Evolutionary conservation across 495 filamentous ascomycete species (phyloP).

Genomic region (Patellaria atrata): DNA sequence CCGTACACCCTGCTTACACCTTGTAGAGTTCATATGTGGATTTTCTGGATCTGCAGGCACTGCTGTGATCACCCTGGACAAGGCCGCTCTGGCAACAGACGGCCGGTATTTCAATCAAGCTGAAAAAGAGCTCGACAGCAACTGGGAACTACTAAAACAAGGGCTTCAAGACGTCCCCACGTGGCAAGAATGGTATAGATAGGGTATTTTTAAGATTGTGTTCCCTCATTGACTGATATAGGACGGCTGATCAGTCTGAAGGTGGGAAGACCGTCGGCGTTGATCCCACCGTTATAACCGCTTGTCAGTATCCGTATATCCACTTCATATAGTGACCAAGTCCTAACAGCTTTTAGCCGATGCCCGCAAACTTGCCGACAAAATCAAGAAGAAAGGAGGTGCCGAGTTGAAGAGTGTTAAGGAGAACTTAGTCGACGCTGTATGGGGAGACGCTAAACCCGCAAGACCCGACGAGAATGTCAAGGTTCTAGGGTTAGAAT

Average conservation of each 20-base stretch:
- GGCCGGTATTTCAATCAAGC: slow-evolving; percentile 99
- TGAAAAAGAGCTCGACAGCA: slow-evolving; percentile 74
- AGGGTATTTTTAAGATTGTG: slow-evolving; percentile 1
- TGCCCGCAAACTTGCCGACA: slow-evolving; percentile 75
- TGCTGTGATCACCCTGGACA: slow-evolving; percentile 72
- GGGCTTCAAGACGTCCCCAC: slow-evolving; percentile 87
- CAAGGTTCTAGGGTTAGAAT: slow-evolving; percentile 53
- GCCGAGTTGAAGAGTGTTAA: slow-evolving; percentile 54
- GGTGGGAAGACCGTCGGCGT: slow-evolving; percentile 81
- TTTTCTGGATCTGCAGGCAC: slow-evolving; percentile 94
- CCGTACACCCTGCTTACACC: slow-evolving; percentile 9
- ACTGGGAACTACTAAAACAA: slow-evolving; percentile 87
- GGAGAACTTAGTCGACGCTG: slow-evolving; percentile 72
- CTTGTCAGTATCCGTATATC: slow-evolving; percentile 40
- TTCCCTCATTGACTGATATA: slow-evolving; percentile 20
- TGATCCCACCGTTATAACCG: slow-evolving; percentile 70
- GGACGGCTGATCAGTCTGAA: slow-evolving; percentile 66
- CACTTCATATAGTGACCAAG: background rate
- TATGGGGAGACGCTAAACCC: slow-evolving; percentile 69
- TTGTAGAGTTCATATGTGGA: slow-evolving; percentile 71
- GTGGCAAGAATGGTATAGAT: slow-evolving; percentile 84
- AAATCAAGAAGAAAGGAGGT: slow-evolving; percentile 77
- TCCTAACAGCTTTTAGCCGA: slow-evolving; percentile 34
- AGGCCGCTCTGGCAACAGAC: slow-evolving; percentile 86
- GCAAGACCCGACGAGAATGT: slow-evolving; percentile 61